phyloP scores from a whole-genome alignment of 1,284 basidiomycete genomes.

The Boletus holoroseus region DNA sequence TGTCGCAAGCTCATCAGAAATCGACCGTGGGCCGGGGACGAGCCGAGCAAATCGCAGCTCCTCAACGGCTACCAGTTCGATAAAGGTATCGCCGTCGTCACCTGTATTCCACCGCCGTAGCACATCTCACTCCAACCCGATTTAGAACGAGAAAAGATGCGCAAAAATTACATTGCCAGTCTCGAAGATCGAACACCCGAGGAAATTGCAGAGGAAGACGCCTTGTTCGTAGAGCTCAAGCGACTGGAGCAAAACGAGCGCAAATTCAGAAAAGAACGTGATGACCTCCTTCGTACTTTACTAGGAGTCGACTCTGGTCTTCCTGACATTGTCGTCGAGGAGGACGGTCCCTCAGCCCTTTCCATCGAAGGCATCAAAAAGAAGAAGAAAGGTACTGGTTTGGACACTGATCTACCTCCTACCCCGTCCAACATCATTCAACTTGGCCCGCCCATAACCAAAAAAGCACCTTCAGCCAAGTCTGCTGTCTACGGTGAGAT shows the following conservation, averaged over 20 bases:
- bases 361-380: slow-evolving; percentile 42
- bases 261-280: slow-evolving; percentile 83
- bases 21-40: slow-evolving; percentile 78
- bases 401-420: slow-evolving; percentile 54
- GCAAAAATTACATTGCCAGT: slow-evolving; percentile 84
- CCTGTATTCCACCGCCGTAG: neutral
- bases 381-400: slow-evolving; percentile 40
- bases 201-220: slow-evolving; percentile 94
- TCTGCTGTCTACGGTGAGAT: slow-evolving; percentile 53
- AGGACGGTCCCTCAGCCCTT: slow-evolving; percentile 46
- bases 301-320: slow-evolving; percentile 83
- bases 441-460: slow-evolving; percentile 42
- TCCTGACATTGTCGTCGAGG: slow-evolving; percentile 64
- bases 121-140: neutral
- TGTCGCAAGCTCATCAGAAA: slow-evolving; percentile 85
- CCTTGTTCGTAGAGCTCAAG: slow-evolving; percentile 91
- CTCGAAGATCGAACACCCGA: slow-evolving; percentile 83
- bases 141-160: slow-evolving; percentile 79
- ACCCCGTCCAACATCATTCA: slow-evolving; percentile 48
- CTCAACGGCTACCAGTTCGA: slow-evolving; percentile 78
- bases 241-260: slow-evolving; percentile 91
- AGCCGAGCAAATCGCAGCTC: slow-evolving; percentile 60
- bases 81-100: slow-evolving; percentile 51
- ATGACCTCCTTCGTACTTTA: slow-evolving; percentile 82
- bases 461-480: slow-evolving; percentile 45